Conservation (phyloP, 2,329 filamentous ascomycete genomes). For the Colletotrichum musicola region DNA sequence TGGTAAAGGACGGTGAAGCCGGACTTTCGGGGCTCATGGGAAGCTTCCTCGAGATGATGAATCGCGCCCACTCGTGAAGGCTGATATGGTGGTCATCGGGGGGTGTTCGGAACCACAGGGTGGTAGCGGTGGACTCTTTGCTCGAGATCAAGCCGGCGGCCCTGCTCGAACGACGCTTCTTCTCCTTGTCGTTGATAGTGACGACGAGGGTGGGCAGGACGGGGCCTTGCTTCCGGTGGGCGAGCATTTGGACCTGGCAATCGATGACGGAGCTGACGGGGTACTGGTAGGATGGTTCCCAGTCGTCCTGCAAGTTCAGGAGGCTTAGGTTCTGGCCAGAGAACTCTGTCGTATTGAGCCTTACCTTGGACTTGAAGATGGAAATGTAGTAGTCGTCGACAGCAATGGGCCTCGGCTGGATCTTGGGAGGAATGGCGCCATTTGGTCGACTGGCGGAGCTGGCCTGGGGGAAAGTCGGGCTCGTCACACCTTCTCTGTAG, state of each 20-base stretch:
- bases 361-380: conserved; percentile 69
- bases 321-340: conserved; percentile 26
- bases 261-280: conserved; percentile 65
- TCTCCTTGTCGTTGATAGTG: conserved; percentile 70
- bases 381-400: conserved; percentile 62
- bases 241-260: conserved; percentile 69
- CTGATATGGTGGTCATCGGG: conserved; percentile 63
- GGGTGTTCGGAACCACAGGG: conserved; percentile 68
- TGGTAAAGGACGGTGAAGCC: conserved; percentile 65
- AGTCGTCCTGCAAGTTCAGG: conserved; percentile 59
- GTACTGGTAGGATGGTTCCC: conserved; percentile 67
- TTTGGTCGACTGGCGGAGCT: conserved; percentile 52
- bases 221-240: conserved; percentile 72
- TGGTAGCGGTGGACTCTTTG: conserved; percentile 62
- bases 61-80: conserved; percentile 71
- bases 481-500: conserved; percentile 50
- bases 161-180: conserved; percentile 74
- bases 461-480: conserved; percentile 54
- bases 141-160: conserved; percentile 67
- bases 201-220: conserved; percentile 71
- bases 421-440: conserved; percentile 52
- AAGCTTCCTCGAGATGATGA: conserved; percentile 61
- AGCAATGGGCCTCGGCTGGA: conserved; percentile 43
- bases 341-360: conserved; percentile 33
- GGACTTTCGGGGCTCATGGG: conserved; percentile 66